A percentile compares a stretch with the other conserved stretches of the same genome.
These are phyloP conservation scores for Lipomyces spencermartinsiae DNA, from an alignment of 805 yeast species.

Conservation along the genomic window DNA sequence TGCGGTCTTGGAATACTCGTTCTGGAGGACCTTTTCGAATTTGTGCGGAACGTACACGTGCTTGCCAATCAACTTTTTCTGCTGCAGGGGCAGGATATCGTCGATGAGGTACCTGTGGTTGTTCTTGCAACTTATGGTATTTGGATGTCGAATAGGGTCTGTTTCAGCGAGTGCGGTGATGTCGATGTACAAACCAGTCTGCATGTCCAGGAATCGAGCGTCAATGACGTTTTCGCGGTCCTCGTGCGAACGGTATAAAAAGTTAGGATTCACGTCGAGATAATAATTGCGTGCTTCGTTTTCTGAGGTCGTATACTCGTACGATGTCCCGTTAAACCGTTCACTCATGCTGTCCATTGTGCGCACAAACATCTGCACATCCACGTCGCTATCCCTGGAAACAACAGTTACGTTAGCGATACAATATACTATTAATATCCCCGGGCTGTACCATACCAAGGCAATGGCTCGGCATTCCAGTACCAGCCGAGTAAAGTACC, in stretches of 20 bases:
- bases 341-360: constrained; percentile 56
- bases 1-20: constrained; percentile 49
- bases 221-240: constrained; percentile 59
- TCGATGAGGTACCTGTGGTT: constrained; percentile 59
- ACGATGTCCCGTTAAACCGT: constrained; percentile 53
- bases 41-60: constrained; percentile 54
- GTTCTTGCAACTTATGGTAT: constrained; percentile 56
- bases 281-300: constrained; percentile 60
- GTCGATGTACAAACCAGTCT: constrained; percentile 65
- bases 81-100: constrained; percentile 60
- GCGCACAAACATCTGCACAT: constrained; percentile 58
- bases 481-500: constrained; percentile 59
- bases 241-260: constrained; percentile 55
- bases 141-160: constrained; percentile 33
- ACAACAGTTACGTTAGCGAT: not conserved
- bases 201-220: constrained; percentile 65
- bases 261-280: constrained; percentile 58
- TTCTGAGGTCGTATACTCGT: constrained; percentile 64
- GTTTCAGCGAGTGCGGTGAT: constrained; percentile 56
- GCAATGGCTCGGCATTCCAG: constrained; percentile 57
- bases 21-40: constrained; percentile 46
- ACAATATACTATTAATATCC: not conserved
- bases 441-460: constrained; percentile 50
- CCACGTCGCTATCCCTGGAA: constrained; percentile 51
- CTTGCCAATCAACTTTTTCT: constrained; percentile 65